Evolutionary conservation across 148 eudicot genomes (phyloP).

Genomic region (Heliamphora exappendiculata): DNA sequence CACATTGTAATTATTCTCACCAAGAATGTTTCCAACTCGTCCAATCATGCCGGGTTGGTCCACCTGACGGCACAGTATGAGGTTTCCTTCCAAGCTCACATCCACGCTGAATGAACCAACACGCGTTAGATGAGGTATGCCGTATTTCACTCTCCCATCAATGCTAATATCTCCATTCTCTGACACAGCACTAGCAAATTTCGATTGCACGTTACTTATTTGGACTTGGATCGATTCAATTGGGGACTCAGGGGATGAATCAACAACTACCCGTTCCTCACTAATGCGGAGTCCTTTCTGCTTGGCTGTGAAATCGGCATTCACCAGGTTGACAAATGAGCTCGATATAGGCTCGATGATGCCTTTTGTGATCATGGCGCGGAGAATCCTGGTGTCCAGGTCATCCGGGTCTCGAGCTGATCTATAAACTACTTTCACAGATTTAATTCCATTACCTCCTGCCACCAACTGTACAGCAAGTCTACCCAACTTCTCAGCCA

Average conservation of each 20-base stretch:
- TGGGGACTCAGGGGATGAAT: slow-evolving; percentile 50
- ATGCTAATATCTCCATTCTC: slow-evolving; percentile 56
- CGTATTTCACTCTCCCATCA: slow-evolving; percentile 74
- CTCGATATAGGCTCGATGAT: slow-evolving; percentile 88
- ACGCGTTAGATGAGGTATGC: slow-evolving; percentile 60
- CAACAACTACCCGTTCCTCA: slow-evolving; percentile 53
- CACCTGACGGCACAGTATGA: slow-evolving; percentile 68
- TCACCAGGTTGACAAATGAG: slow-evolving; percentile 69
- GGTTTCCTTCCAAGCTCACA: slow-evolving; percentile 75
- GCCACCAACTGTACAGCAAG: slow-evolving; percentile 73
- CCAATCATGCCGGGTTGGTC: slow-evolving; percentile 98
- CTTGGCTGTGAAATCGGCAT: slow-evolving; percentile 86
- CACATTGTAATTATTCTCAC: slow-evolving; percentile 64
- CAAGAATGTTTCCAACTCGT: slow-evolving; percentile 67
- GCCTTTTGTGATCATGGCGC: slow-evolving; percentile 89
- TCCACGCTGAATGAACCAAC: slow-evolving; percentile 81
- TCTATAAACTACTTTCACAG: slow-evolving; percentile 56
- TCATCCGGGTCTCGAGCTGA: slow-evolving; percentile 76
- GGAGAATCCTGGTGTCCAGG: slow-evolving; percentile 77
- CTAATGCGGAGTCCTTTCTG: slow-evolving; percentile 68
- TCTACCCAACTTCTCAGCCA: slow-evolving; percentile 84
- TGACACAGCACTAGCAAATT: slow-evolving; percentile 50
- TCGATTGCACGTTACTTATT: slow-evolving; percentile 53
- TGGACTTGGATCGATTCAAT: slow-evolving; percentile 65
- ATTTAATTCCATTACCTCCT: slow-evolving; percentile 73